Percentiles rank a stretch among this genome's conserved stretches.
These are phyloP conservation scores for Boletus rufocinnamomeus DNA, from an alignment of 768 basidiomycete genomes.

Conservation along the genomic window DNA sequence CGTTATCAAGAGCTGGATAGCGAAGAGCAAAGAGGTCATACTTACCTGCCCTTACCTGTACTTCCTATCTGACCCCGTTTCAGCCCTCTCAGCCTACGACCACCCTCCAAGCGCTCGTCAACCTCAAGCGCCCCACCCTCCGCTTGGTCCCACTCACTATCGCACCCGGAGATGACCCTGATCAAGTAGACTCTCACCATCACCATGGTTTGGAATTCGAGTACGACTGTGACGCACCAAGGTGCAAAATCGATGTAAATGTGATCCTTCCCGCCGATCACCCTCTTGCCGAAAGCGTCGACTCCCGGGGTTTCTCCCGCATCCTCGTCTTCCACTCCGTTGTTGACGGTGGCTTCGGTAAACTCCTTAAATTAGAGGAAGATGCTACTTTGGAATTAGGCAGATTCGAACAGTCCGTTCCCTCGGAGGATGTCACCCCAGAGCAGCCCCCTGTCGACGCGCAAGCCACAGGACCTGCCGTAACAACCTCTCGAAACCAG, in stretches of 20 bases:
- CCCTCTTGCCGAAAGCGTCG: conserved; percentile 49
- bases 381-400: conserved; percentile 81
- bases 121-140: conserved; percentile 88
- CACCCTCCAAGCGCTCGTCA: conserved; percentile 91
- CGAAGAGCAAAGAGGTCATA: conserved; percentile 79
- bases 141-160: conserved; percentile 65
- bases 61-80: conserved; percentile 5
- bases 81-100: conserved; percentile 85
- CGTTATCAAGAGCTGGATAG: conserved; percentile 80
- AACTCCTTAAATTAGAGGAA: conserved; percentile 69
- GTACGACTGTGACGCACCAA: conserved; percentile 89
- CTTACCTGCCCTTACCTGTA: neutral
- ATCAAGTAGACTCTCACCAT: conserved; percentile 50
- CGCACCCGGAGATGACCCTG: conserved; percentile 47
- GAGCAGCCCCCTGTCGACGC: conserved; percentile 16
- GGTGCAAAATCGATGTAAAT: conserved; percentile 77
- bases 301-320: conserved; percentile 31
- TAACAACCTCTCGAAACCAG: conserved; percentile 18
- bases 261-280: conserved; percentile 70
- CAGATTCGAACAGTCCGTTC: conserved; percentile 54
- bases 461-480: conserved; percentile 14
- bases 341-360: conserved; percentile 83
- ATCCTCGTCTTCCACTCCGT: conserved; percentile 46
- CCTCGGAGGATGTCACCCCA: conserved; percentile 3
- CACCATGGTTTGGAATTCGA: conserved; percentile 87